A percentile compares a stretch with the other conserved stretches of the same genome.
Conservation (phyloP, 805 yeast species). For the Myxozyma nipponensis region DNA sequence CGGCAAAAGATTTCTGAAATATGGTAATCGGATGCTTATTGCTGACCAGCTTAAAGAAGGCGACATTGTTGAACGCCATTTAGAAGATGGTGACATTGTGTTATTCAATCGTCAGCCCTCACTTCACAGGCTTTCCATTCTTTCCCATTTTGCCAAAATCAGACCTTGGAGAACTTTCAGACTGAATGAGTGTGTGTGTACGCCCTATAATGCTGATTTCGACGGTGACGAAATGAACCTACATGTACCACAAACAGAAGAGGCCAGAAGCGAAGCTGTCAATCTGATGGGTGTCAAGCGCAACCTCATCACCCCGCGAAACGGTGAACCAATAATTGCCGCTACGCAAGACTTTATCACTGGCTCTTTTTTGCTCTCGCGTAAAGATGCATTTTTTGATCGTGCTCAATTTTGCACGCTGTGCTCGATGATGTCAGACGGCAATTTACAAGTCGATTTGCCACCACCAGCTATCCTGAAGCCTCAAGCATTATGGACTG, state of each 20-base stretch:
- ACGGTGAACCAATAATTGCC: slow-evolving; percentile 98
- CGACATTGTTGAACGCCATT: slow-evolving; percentile 92
- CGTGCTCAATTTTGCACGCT: slow-evolving; percentile 79
- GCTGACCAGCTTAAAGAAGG: slow-evolving; percentile 79
- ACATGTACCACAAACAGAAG: slow-evolving; percentile 98
- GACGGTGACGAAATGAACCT: slow-evolving; percentile 99
- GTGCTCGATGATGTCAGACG: slow-evolving; percentile 95
- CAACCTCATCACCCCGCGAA: slow-evolving; percentile 89
- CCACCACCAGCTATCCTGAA: slow-evolving; percentile 94
- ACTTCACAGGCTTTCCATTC: slow-evolving; percentile 85
- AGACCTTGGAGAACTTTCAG: slow-evolving; percentile 98
- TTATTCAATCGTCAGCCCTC: slow-evolving; percentile 98
- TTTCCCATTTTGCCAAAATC: slow-evolving; percentile 92
- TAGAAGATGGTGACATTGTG: slow-evolving; percentile 95
- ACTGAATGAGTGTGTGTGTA: slow-evolving; percentile 96
- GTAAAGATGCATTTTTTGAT: slow-evolving; percentile 89
- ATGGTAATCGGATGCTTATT: slow-evolving; percentile 75
- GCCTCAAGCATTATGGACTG: slow-evolving; percentile 92
- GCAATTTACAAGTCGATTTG: slow-evolving; percentile 75
- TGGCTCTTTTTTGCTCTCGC: slow-evolving; percentile 87
- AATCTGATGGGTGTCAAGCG: slow-evolving; percentile 97
- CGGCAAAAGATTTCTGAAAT: slow-evolving; percentile 81
- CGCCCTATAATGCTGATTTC: slow-evolving; percentile 98
- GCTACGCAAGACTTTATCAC: slow-evolving; percentile 99
- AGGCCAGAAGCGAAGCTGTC: slow-evolving; percentile 98